Percentiles rank a stretch among this genome's conserved stretches.
phyloP scores from a whole-genome alignment of 805 yeast species.

The Saturnispora sekii region DNA sequence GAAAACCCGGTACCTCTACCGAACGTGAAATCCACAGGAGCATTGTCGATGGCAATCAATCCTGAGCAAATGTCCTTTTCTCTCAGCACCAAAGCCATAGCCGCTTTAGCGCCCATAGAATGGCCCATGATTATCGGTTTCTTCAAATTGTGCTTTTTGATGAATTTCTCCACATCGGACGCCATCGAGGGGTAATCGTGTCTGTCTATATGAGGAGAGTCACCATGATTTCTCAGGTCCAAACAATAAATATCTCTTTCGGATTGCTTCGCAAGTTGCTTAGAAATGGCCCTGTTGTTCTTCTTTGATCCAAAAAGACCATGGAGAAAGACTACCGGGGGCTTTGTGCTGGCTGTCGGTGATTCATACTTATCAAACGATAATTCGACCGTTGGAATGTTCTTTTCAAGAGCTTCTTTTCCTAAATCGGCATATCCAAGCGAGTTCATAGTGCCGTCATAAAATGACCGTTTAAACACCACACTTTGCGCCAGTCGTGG shows the following conservation, averaged over 20 bases:
- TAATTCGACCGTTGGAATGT: constrained; percentile 45
- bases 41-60: constrained; percentile 77
- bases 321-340: constrained; percentile 72
- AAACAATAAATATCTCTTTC: constrained; percentile 54
- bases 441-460: constrained; percentile 23
- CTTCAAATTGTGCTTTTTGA: constrained; percentile 33
- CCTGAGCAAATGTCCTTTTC: constrained; percentile 51
- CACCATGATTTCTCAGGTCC: constrained; percentile 88
- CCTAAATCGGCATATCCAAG: constrained; percentile 15
- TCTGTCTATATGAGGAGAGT: constrained; percentile 64
- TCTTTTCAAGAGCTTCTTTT: constrained; percentile 18
- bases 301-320: constrained; percentile 80
- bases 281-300: constrained; percentile 78
- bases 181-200: constrained; percentile 78
- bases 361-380: constrained; percentile 37
- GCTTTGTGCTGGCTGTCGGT: constrained; percentile 16
- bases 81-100: constrained; percentile 74
- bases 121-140: constrained; percentile 67
- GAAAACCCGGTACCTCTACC: constrained; percentile 30
- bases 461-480: constrained; percentile 4
- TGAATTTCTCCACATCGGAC: constrained; percentile 73
- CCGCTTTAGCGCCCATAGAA: constrained; percentile 92
- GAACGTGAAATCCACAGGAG: constrained; percentile 59
- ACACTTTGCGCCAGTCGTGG: too few species aligned
- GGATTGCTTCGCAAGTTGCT: constrained; percentile 37